phyloP scores from a whole-genome alignment of 805 yeast genomes.

The Yarrowia sp. region DNA sequence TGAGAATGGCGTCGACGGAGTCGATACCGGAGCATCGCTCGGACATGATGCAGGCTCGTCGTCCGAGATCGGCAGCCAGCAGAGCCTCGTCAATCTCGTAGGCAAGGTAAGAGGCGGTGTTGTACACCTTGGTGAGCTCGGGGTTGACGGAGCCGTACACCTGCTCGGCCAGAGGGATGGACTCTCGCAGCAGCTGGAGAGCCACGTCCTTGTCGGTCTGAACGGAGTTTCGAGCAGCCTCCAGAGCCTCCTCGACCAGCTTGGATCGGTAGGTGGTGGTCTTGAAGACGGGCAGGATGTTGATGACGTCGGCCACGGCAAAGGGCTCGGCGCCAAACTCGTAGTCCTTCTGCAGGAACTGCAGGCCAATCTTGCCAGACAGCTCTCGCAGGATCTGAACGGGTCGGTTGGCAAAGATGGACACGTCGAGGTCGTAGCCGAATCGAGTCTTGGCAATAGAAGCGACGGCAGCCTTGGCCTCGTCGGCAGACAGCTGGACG shows the following conservation, averaged over 20 bases:
- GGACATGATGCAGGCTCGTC: constrained; percentile 72
- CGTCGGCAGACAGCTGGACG: constrained; percentile 57
- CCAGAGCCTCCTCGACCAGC: constrained; percentile 71
- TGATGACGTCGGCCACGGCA: constrained; percentile 67
- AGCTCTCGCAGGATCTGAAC: constrained; percentile 69
- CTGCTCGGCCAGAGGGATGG: constrained; percentile 77
- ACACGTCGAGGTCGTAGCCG: constrained; percentile 6
- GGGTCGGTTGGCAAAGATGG: constrained; percentile 10
- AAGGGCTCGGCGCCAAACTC: constrained; percentile 55
- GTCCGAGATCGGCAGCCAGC: constrained; percentile 68
- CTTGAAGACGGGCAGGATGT: constrained; percentile 78
- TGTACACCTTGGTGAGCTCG: constrained; percentile 74
- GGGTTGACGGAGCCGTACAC: constrained; percentile 82
- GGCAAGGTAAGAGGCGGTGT: constrained; percentile 69
- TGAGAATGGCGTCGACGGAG: constrained; percentile 73
- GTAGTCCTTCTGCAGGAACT: constrained; percentile 68
- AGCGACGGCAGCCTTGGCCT: constrained; percentile 45
- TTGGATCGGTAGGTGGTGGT: constrained; percentile 70
- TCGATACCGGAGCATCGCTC: constrained; percentile 87
- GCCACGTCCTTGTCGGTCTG: constrained; percentile 58
- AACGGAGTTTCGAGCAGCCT: constrained; percentile 50
- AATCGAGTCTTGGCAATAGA: constrained; percentile 13
- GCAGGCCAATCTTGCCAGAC: constrained; percentile 82
- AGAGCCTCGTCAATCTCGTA: constrained; percentile 62
- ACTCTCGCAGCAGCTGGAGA: constrained; percentile 67